Evolutionary conservation across 75 land plant genomes (phyloP).

Genomic region (Ceratopteris richardii): DNA sequence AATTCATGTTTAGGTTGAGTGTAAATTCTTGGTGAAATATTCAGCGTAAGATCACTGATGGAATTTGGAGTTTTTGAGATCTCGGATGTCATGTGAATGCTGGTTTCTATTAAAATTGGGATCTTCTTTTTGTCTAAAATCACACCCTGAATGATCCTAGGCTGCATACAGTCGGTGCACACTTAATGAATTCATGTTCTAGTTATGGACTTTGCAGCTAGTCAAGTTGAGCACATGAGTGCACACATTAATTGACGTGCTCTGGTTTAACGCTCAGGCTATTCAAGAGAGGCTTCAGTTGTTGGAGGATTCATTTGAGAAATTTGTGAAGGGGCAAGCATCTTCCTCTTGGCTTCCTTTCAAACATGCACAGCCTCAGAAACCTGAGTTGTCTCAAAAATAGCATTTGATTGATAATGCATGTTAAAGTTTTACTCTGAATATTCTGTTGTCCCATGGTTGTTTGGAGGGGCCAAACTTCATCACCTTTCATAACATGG

Average conservation of each 20-base stretch:
- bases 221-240: background rate
- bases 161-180: too few species aligned
- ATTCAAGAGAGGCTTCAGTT: background rate
- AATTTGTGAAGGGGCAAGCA: slow-evolving; percentile 1
- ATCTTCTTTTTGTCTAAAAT: too few species aligned
- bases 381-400: background rate
- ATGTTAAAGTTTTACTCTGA: too few species aligned
- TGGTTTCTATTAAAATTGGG: too few species aligned
- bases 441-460: background rate
- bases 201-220: too few species aligned
- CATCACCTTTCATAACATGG: background rate
- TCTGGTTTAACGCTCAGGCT: background rate
- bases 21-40: too few species aligned
- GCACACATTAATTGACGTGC: background rate
- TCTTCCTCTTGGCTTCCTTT: slow-evolving; percentile 1
- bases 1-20: too few species aligned
- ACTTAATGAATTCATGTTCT: too few species aligned
- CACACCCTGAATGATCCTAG: too few species aligned
- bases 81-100: too few species aligned
- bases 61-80: too few species aligned
- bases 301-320: slow-evolving; percentile 1
- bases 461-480: background rate
- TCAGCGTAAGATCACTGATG: too few species aligned
- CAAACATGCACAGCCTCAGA: slow-evolving; percentile 1
- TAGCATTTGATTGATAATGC: background rate